Evolutionary conservation across 2,329 filamentous ascomycete species (phyloP), one percentile per base, ranked within the genome.

Genomic region (Claviceps africana): DNA sequence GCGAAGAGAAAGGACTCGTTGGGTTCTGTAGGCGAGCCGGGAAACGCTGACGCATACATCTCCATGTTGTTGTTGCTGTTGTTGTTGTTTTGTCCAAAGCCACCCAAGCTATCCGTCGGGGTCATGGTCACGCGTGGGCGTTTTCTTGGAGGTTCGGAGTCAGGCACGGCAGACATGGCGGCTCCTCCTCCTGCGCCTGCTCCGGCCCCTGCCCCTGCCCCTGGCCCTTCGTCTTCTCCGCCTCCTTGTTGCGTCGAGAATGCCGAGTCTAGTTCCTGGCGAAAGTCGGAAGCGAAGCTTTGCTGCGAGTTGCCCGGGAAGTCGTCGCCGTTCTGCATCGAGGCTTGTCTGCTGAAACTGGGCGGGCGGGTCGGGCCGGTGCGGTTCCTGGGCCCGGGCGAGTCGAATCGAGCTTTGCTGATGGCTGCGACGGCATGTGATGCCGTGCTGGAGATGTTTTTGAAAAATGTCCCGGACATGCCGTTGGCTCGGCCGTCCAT

Each of bases 381-480:
- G 33, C 79, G 77, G 53, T 71, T 74, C 54, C 86, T 75, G 4
- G 85, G 85, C 8, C 78, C 84, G 1, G 90, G 89, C 2, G 90
- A 95, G 65, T 96, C 90, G 60, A 96, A 85, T 13, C 91, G 81
- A 17, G 93, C 91, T 71, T 97, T 96, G 77, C 88, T 96, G 67
- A 98, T 94, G 54, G 93, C 91, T 56, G 89, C 90, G 53, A 98
- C 87, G 30, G 93, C 93, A 61, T 89, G 91, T 4, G 88, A 93
- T 1, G 93, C 90, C 1, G 89, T 95, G 57, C 82, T 86, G 4
- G 91, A 97, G 57, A 98, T 97, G 63, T 94, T 96, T 64, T 90
- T 90, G 73, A 98, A 97, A 65, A 96, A 96, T 1, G 93, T 96
- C 19, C 89, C 90, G 47, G 86, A 82, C 61, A 82, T 60, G 62